Base-by-base conservation (phyloP, 2,329 filamentous ascomycete species). In the Diaporthe sp. region DNA sequence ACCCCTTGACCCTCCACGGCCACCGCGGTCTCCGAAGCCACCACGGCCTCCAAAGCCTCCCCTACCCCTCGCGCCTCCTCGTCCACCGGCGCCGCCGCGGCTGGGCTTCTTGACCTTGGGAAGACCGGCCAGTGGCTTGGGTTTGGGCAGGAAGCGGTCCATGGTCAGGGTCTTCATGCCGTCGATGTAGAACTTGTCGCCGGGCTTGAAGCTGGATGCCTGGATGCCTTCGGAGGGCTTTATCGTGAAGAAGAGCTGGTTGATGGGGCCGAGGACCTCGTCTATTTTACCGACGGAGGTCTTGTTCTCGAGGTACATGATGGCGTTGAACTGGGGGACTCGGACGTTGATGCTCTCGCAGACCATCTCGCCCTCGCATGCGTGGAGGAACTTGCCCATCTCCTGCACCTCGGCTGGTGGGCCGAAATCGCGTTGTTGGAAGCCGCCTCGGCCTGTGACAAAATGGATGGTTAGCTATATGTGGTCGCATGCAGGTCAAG, bases 261-360 rank as follows among this genome's bases (percentile, higher is more conserved):
- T 98, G 86, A 99, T 94, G 78, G 97, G 96, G 75, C 97, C 97
- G 80, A 99, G 93, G 80, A 99, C 94, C 88, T 99, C 97, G 87
- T 99, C 97, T 83, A 99, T 94, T 88, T 98, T 98, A 85, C 97
- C 97, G 85, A 99, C 92, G 77, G 94, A 89, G 61, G 94, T 96
- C 93, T 98, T 99, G 90, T 98, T 99, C 90, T 98, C 96, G 82
- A 98, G 93, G 88, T 97, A 99, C 85, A 99, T 98, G 80, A 95
- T 95, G 77, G 97, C 97, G 89, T 98, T 98, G 93, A 99, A 99
- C 89, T 98, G 98, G 77, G 97, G 97, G 79, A 99, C 94, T 88
- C 98, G 98, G 81, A 94, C 89, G 89, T 98, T 98, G 86, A 94
- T 93, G 80, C 94, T 97, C 86, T 95, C 93, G 94, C 96, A 98